Conservation (phyloP, 495 filamentous ascomycete species). For the Hypoxylon fragiforme region DNA sequence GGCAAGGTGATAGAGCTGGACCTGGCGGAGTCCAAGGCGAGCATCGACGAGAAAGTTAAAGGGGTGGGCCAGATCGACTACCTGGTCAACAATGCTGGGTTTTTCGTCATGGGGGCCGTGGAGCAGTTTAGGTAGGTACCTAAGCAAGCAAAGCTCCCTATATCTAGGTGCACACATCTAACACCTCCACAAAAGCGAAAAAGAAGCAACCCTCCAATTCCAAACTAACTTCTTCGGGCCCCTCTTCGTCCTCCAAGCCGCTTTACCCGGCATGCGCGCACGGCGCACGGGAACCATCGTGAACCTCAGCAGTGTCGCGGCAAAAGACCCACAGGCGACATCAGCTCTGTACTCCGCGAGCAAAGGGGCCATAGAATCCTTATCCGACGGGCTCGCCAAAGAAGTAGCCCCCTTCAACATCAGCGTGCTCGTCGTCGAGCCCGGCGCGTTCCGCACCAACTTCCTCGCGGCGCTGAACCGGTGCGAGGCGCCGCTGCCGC, state of each 20-base stretch:
- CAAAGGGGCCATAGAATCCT: constrained; percentile 47
- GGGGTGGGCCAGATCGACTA: constrained; percentile 52
- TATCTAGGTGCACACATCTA: neutral
- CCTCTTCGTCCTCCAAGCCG: constrained; percentile 46
- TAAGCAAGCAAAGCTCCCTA: neutral
- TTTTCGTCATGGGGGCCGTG: constrained; percentile 45
- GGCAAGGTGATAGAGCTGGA: constrained; percentile 46
- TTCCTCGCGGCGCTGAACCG: constrained; percentile 26
- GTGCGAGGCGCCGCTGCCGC: constrained; percentile 17
- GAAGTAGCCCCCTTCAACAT: constrained; percentile 50
- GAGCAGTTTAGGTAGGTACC: constrained; percentile 44
- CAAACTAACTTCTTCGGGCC: constrained; percentile 58
- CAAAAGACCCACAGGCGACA: constrained; percentile 44
- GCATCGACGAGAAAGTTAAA: constrained; percentile 42
- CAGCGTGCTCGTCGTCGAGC: constrained; percentile 45
- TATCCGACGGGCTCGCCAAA: constrained; percentile 40
- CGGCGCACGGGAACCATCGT: constrained; percentile 50
- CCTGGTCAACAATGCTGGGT: constrained; percentile 55
- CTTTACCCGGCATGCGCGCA: constrained; percentile 52
- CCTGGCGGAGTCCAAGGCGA: constrained; percentile 39
- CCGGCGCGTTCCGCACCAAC: constrained; percentile 43
- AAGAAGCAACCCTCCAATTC: constrained; percentile 49
- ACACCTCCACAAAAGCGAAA: constrained; percentile 19
- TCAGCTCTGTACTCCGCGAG: constrained; percentile 45
- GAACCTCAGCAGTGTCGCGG: constrained; percentile 52